phyloP scores from a whole-genome alignment of 2,329 filamentous ascomycete species.

The Sphaceloma murrayae region DNA sequence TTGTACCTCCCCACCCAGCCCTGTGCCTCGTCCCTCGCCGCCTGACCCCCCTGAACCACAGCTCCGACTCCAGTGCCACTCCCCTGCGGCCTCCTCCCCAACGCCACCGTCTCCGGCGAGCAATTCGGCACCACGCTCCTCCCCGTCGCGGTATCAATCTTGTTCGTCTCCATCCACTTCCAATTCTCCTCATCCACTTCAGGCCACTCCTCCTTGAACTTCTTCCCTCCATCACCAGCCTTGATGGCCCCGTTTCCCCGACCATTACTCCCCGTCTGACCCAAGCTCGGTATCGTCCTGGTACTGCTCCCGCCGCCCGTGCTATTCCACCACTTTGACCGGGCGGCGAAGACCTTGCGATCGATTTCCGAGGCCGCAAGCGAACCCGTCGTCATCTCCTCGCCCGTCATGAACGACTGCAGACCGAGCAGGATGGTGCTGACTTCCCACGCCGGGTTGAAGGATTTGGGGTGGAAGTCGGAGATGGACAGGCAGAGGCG shows the following conservation, averaged over 20 bases:
- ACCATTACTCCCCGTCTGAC: constrained; percentile 33
- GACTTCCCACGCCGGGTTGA: constrained; percentile 98
- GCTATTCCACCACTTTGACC: constrained; percentile 91
- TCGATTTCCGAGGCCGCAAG: constrained; percentile 69
- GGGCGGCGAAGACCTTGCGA: constrained; percentile 64
- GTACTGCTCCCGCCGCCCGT: constrained; percentile 73
- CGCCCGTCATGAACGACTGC: constrained; percentile 94
- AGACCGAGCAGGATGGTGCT: constrained; percentile 92
- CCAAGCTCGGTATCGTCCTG: constrained; percentile 40
- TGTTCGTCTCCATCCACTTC: constrained; percentile 79
- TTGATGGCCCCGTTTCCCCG: constrained; percentile 73
- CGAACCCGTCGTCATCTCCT: constrained; percentile 96
- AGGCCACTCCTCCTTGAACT: constrained; percentile 83
- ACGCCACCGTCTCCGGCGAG: constrained; percentile 53
- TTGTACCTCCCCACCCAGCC: constrained; percentile 77
- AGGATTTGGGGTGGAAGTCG: constrained; percentile 95
- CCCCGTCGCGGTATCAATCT: constrained; percentile 69
- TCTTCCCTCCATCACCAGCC: constrained; percentile 81
- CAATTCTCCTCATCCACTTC: constrained; percentile 83
- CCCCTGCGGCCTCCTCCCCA: constrained; percentile 52
- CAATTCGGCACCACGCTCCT: constrained; percentile 34
- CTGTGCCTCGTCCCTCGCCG: constrained; percentile 65
- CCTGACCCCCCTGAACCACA: constrained; percentile 70
- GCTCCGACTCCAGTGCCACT: constrained; percentile 47
- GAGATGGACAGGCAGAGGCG: constrained; percentile 90